These are phyloP conservation scores for Rhizoclosmatium sp. DNA, from an alignment of 192 early-diverging fungal genomes.

Conservation along the genomic window DNA sequence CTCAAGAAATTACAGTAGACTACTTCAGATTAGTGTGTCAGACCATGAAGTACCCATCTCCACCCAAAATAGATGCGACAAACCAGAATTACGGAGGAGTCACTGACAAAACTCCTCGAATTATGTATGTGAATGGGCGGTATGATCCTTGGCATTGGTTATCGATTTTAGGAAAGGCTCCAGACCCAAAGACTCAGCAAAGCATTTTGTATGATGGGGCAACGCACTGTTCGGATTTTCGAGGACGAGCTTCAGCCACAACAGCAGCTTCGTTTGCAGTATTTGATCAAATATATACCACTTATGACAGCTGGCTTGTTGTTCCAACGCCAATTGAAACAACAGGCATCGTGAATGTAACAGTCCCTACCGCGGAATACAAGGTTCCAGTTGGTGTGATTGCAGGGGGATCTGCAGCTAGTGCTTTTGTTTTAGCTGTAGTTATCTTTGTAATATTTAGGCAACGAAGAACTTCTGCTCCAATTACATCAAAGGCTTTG, in stretches of 20 bases:
- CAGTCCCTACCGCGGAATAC: no score
- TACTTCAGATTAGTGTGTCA: background rate
- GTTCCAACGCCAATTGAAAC: no score
- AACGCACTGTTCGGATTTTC: conserved; percentile 30
- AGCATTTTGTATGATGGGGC: conserved; percentile 11
- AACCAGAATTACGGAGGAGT: background rate
- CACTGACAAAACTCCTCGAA: background rate
- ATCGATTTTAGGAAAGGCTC: conserved; percentile 15
- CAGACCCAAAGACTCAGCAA: background rate
- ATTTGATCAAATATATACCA: no score
- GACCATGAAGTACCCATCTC: background rate
- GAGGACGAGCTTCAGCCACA: background rate
- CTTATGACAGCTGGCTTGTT: no score
- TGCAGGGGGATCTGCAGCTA: no score
- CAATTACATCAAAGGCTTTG: no score
- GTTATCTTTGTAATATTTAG: no score
- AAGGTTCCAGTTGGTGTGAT: no score
- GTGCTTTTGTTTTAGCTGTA: no score
- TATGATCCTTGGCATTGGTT: conserved; percentile 37
- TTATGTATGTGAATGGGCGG: conserved; percentile 30
- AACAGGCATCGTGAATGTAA: no score
- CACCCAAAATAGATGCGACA: background rate
- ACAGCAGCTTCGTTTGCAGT: no score
- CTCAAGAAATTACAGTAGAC: background rate
- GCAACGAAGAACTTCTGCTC: no score